These are phyloP conservation scores for Zygoascus tannicola DNA, from an alignment of 805 yeast species.

Conservation along the genomic window DNA sequence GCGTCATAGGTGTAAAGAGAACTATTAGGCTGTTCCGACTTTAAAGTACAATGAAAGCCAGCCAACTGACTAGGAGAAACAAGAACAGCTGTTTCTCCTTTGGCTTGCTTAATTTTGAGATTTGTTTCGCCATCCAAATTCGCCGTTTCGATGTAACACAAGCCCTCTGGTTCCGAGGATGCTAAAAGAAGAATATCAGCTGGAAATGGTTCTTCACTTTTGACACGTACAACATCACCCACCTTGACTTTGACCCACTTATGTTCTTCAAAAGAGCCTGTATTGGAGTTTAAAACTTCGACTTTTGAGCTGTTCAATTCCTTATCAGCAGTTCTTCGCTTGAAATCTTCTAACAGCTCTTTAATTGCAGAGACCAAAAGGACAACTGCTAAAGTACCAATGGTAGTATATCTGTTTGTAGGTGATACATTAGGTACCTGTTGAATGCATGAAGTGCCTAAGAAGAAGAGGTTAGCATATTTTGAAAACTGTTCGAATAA, in stretches of 20 bases:
- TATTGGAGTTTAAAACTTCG: slow-evolving; percentile 45
- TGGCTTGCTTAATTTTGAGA: slow-evolving; percentile 85
- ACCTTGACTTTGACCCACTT: slow-evolving; percentile 84
- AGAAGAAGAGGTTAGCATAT: slow-evolving; percentile 89
- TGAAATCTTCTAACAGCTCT: slow-evolving; percentile 83
- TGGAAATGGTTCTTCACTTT: slow-evolving; percentile 84
- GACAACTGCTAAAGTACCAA: slow-evolving; percentile 81
- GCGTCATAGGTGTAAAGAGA: slow-evolving; percentile 94
- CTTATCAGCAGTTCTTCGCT: slow-evolving; percentile 78
- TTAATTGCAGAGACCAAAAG: slow-evolving; percentile 84
- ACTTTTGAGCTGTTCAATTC: slow-evolving; percentile 78
- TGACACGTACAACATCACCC: slow-evolving; percentile 82
- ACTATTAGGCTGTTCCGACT: slow-evolving; percentile 90
- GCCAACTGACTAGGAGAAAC: slow-evolving; percentile 56
- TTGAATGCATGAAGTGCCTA: slow-evolving; percentile 87
- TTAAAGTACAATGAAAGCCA: slow-evolving; percentile 46
- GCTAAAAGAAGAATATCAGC: slow-evolving; percentile 81
- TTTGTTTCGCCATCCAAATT: slow-evolving; percentile 97
- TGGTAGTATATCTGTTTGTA: slow-evolving; percentile 90
- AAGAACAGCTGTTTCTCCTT: slow-evolving; percentile 62
- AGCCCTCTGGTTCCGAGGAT: slow-evolving; percentile 96
- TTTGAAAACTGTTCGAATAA: slow-evolving; percentile 94
- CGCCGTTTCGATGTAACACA: slow-evolving; percentile 96
- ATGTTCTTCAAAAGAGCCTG: slow-evolving; percentile 54
- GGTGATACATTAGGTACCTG: slow-evolving; percentile 97